These are phyloP conservation scores for Thymus quinquecostatus DNA, from an alignment of 257 asterid species.

Conservation along the genomic window DNA sequence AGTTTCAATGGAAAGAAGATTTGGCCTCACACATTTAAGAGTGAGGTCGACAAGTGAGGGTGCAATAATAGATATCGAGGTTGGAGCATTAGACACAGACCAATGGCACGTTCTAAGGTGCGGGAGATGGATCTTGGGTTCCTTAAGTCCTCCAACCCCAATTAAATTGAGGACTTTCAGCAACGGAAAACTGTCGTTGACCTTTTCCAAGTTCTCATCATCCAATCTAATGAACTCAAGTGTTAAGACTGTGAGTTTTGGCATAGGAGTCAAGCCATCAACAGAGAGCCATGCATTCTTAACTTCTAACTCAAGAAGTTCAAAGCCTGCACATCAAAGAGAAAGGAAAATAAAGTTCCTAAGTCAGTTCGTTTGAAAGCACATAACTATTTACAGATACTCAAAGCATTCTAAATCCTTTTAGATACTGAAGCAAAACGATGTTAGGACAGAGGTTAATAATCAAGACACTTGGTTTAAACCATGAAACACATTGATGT, in stretches of 20 bases:
- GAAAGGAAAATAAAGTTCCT: slow-evolving; percentile 18
- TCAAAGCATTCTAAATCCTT: slow-evolving; percentile 25
- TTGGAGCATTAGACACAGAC: slow-evolving; percentile 67
- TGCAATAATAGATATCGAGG: slow-evolving; percentile 57
- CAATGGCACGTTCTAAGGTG: slow-evolving; percentile 64
- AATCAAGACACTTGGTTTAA: neutral
- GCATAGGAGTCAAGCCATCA: slow-evolving; percentile 61
- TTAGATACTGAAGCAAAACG: slow-evolving; percentile 11
- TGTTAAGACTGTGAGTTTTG: slow-evolving; percentile 61
- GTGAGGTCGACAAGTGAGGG: slow-evolving; percentile 59
- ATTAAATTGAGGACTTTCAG: slow-evolving; percentile 66
- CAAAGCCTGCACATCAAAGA: slow-evolving; percentile 48
- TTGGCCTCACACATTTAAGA: slow-evolving; percentile 67
- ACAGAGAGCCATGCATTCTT: slow-evolving; percentile 83
- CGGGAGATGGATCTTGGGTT: slow-evolving; percentile 60
- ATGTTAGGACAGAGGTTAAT: neutral
- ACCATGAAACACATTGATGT: slow-evolving; percentile 3
- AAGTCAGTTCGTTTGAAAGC: slow-evolving; percentile 6
- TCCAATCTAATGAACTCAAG: slow-evolving; percentile 82
- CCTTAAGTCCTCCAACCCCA: slow-evolving; percentile 85
- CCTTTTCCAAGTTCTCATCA: slow-evolving; percentile 73
- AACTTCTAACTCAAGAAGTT: slow-evolving; percentile 57
- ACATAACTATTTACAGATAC: neutral
- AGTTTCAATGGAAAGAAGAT: slow-evolving; percentile 56
- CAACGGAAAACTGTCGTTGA: slow-evolving; percentile 62